Percentiles rank a stretch among this genome's conserved stretches.
Conservation (phyloP, 1,284 basidiomycete species). For the Neotropicomus parvogracilis region DNA sequence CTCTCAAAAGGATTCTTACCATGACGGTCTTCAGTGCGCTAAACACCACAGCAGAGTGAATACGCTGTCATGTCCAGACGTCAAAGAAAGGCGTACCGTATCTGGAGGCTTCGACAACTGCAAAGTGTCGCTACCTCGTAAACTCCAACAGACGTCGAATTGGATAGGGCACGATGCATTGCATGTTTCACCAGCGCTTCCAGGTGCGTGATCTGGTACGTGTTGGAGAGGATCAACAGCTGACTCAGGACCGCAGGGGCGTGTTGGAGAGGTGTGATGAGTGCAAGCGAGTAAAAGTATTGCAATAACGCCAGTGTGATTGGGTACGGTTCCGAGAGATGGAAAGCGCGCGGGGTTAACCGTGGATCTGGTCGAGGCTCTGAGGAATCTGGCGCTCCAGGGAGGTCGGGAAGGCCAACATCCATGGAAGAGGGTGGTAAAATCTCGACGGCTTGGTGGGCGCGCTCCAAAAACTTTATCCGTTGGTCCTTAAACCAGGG, state of each 20-base stretch:
- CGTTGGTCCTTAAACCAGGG: conserved; percentile 87
- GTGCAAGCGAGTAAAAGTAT: conserved; percentile 85
- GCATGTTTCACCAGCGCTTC: conserved; percentile 83
- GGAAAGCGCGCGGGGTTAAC: conserved; percentile 73
- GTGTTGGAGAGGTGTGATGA: conserved; percentile 87
- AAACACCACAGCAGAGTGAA: conserved; percentile 14
- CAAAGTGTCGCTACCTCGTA: conserved; percentile 93
- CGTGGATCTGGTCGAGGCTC: conserved; percentile 65
- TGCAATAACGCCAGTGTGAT: conserved; percentile 87
- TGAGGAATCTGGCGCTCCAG: conserved; percentile 42
- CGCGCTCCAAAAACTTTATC: conserved; percentile 51
- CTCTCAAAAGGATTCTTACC: conserved; percentile 39
- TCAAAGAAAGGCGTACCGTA: conserved; percentile 52
- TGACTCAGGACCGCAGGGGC: conserved; percentile 86
- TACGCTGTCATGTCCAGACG: conserved; percentile 11
- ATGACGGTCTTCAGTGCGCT: conserved; percentile 76
- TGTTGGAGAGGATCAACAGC: conserved; percentile 79
- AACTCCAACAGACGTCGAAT: conserved; percentile 81
- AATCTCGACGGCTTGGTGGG: conserved; percentile 50
- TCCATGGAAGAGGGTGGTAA: conserved; percentile 58
- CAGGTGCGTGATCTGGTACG: conserved; percentile 78
- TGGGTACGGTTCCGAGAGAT: conserved; percentile 85
- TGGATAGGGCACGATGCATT: conserved; percentile 83
- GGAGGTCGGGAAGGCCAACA: conserved; percentile 55
- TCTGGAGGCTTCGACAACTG: conserved; percentile 83